Evolutionary conservation across 768 basidiomycete genomes (phyloP), one percentile per base, ranked within the genome.

Genomic region (Rhizopogon salebrosus): DNA sequence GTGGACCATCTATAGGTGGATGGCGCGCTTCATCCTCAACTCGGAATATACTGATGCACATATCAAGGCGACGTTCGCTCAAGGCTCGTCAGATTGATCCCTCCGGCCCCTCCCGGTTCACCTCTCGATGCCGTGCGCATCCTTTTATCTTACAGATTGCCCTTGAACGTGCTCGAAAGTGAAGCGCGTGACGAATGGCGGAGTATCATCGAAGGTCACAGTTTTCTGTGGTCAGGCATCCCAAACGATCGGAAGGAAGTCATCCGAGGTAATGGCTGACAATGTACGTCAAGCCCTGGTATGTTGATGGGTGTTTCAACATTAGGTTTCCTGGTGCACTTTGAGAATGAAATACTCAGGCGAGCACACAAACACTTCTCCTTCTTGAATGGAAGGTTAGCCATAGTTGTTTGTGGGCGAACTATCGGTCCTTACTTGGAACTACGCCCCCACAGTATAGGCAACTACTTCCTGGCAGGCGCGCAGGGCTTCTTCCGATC

Each of bases 301-400:
- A 46, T 22, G 8, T 46, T 29, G 45, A 48, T 20, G 9, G 20
- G 31, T 38, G 24, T 27, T 50, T 31, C 29, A 16, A 23, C 9
- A 34, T 16, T 64, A 92, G 93, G 93, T 0, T 95, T 98, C 65
- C 77, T 98, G 18, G 94, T 98, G 3, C 80, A 92, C 62, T 95
- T 97, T 57, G 92, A 98, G 67, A 85, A 82, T 55, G 89, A 95
- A 59, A 75, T 94, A 7, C 76, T 97, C 38, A 88, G 84, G 60
- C 78, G 93, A 22, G 92, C 95, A 2, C 92, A 95, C 63, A 97
- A 97, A 72, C 89, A 86, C 56, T 98, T 97, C 69, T 89, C 91
- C 23, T 98, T 95, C 71, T 74, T 88, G 48, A 95, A 95, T 61
- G 94, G 93, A 63, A 90, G 88, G 81, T 84, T 71, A 34, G 68